Evolutionary conservation across 202 grass and related monocot genomes (phyloP).

Genomic region (Bolboschoenoplectus hybrid): DNA sequence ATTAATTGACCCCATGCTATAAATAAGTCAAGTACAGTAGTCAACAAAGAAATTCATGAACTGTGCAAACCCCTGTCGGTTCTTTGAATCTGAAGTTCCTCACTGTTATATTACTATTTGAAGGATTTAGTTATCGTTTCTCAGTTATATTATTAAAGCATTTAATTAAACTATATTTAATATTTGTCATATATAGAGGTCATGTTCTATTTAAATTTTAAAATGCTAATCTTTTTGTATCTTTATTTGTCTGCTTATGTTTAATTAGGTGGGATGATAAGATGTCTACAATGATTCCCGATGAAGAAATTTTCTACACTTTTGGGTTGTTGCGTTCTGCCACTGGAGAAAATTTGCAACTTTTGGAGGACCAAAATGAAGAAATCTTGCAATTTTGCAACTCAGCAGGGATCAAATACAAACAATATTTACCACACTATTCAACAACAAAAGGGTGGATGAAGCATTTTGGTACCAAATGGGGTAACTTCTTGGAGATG

Average conservation of each 20-base stretch:
- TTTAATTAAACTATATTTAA: too few species aligned
- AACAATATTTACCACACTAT: constrained; percentile 65
- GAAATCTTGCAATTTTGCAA: constrained; percentile 56
- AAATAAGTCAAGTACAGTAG: neutral
- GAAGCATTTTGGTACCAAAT: constrained; percentile 62
- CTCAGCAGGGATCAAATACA: constrained; percentile 45
- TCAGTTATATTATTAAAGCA: too few species aligned
- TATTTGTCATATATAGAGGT: neutral
- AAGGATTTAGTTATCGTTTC: too few species aligned
- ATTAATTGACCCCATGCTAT: too few species aligned
- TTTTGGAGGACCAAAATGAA: constrained; percentile 54
- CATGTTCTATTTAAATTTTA: neutral
- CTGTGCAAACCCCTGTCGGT: neutral
- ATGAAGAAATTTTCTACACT: constrained; percentile 74
- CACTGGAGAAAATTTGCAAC: constrained; percentile 33
- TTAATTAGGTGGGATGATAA: constrained; percentile 51
- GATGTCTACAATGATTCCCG: constrained; percentile 57
- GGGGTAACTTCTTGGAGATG: constrained; percentile 47
- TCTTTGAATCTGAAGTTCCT: neutral
- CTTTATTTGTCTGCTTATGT: neutral
- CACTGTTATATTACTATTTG: neutral
- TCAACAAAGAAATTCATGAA: neutral
- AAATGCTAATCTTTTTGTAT: neutral
- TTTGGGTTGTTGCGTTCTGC: constrained; percentile 58
- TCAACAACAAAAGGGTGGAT: constrained; percentile 49